phyloP scores from a whole-genome alignment of 2,329 filamentous ascomycete genomes.

The Cadophora malorum region DNA sequence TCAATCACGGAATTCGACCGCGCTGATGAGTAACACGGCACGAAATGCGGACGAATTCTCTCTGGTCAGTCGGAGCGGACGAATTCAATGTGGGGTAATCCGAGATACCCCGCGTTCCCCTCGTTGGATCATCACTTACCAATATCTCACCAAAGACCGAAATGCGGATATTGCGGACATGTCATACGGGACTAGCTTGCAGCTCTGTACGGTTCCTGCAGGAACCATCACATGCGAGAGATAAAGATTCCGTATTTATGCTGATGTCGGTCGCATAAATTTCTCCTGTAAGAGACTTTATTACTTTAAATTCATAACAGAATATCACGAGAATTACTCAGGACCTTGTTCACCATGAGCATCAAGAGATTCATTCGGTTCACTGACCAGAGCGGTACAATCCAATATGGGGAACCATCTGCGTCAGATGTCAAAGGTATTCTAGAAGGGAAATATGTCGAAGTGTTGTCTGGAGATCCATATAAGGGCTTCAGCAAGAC shows the following conservation, averaged over 20 bases:
- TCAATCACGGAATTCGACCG: background rate
- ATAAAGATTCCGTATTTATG: background rate
- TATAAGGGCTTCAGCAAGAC: conserved; percentile 21
- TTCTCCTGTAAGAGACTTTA: background rate
- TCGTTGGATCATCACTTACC: background rate
- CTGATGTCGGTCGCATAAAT: background rate
- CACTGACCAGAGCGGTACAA: conserved; percentile 45
- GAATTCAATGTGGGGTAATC: conserved; percentile 6
- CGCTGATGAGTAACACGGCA: background rate
- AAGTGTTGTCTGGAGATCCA: conserved; percentile 29
- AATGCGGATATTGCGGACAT: conserved; percentile 10
- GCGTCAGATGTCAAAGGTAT: conserved; percentile 17
- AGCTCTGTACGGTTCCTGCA: background rate
- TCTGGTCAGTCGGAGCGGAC: background rate
- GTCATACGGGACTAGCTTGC: background rate
- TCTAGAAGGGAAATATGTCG: conserved; percentile 24
- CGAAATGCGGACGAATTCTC: background rate
- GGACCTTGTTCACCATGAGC: conserved; percentile 20
- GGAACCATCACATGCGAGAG: background rate
- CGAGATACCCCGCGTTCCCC: background rate
- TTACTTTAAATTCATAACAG: background rate
- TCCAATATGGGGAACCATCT: conserved; percentile 46
- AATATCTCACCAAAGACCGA: background rate
- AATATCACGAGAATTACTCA: background rate
- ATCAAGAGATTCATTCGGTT: conserved; percentile 46